Conservation (phyloP, 2,329 filamentous ascomycete species). For the Fusarium brevicatenulatum region DNA sequence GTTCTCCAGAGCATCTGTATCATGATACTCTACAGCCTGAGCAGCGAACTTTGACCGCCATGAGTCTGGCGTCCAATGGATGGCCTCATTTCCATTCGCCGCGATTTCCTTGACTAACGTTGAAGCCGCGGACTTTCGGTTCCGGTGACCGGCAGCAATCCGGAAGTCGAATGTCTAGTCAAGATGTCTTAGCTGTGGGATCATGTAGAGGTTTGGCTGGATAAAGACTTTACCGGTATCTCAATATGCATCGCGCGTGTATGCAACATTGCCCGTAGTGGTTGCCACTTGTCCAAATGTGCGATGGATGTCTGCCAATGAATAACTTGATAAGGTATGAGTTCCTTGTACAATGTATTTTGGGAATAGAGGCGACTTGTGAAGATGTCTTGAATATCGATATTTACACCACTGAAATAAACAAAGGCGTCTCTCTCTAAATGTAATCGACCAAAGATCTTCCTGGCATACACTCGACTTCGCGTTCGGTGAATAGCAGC, state of each 20-base stretch:
- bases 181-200: neutral
- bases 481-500: neutral
- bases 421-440: neutral
- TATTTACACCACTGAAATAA: neutral
- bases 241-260: neutral
- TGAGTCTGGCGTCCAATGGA: neutral
- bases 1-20: neutral
- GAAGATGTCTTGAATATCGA: neutral
- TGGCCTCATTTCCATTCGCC: neutral
- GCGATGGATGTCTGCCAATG: neutral
- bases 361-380: no score
- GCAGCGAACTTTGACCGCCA: neutral
- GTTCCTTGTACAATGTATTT: no score
- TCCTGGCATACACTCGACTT: neutral
- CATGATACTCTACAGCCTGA: neutral
- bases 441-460: neutral
- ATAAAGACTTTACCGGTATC: neutral
- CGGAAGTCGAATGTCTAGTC: neutral
- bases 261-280: neutral
- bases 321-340: accelerated
- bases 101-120: neutral
- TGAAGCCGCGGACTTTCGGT: neutral
- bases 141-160: neutral
- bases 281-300: neutral
- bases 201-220: neutral